phyloP scores from a whole-genome alignment of 2,329 filamentous ascomycete genomes.

The Paradendryphiella salina region DNA sequence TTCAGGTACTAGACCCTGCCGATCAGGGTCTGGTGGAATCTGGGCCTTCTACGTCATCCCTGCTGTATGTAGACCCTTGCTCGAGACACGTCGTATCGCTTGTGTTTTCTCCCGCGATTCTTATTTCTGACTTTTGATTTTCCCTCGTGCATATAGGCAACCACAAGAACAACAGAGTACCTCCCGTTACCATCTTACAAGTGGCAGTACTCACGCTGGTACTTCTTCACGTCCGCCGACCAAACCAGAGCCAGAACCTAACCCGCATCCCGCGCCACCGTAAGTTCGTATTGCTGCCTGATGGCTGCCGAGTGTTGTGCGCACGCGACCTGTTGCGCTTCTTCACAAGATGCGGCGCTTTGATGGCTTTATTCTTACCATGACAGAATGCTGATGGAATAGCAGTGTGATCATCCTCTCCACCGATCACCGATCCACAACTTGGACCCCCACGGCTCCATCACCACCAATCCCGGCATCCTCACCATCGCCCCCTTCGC shows the following conservation, averaged over 20 bases:
- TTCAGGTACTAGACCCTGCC: conserved; percentile 28
- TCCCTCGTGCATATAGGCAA: conserved; percentile 1
- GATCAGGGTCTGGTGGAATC: conserved; percentile 17
- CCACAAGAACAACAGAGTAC: not conserved
- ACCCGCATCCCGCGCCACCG: conserved; percentile 25
- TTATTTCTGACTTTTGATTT: not conserved
- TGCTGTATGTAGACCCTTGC: conserved; percentile 25
- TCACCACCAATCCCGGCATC: not conserved
- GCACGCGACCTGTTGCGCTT: not conserved
- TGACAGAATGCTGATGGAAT: not conserved
- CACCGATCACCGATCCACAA: conserved; percentile 10
- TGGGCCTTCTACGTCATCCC: conserved; percentile 29
- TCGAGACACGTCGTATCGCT: conserved; percentile 6
- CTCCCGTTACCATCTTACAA: conserved; percentile 16
- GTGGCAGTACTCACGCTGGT: not conserved
- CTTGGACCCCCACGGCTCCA: not conserved
- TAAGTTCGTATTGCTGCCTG: conserved; percentile 6
- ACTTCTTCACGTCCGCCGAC: conserved; percentile 1
- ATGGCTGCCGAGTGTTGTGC: not conserved
- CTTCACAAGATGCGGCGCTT: not conserved
- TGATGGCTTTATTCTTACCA: not conserved
- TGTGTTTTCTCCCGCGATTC: conserved; percentile 7
- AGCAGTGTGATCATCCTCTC: conserved; percentile 28
- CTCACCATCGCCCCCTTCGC: not conserved
- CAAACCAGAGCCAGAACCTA: conserved; percentile 19